Evolutionary conservation across 2,329 filamentous ascomycete genomes (phyloP), one percentile per base, ranked within the genome.

Genomic region (Knoxdaviesia proteae): DNA sequence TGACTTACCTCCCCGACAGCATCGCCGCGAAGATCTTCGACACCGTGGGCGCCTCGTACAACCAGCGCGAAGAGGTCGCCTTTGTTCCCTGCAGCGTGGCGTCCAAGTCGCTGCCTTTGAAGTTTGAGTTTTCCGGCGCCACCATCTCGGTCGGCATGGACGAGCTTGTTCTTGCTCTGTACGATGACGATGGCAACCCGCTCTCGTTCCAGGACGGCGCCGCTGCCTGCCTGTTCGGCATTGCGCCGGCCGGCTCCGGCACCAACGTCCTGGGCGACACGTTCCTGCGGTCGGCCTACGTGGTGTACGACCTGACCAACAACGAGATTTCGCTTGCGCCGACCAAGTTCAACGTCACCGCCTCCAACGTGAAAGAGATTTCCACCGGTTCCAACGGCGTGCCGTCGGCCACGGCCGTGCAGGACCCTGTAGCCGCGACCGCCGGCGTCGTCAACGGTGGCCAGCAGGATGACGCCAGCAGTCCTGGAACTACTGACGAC

Each of bases 301-400:
- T 83, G 9, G 80, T 86, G 7, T 84, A 81, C 54, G 79, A 84
- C 54, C 62, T 84, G 29, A 71, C 65, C 32, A 82, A 80, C 55
- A 75, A 83, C 54, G 65, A 80, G 57, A 75, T 84, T 49, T 77
- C 74, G 2, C 58, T 84, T 33, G 80, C 78, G 1, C 73, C 79
- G 55, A 77, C 77, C 11, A 69, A 65, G 41, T 77, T 74, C 56
- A 72, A 80, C 52, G 61, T 66, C 4, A 53, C 50, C 0, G 40
- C 42, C 5, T 40, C 61, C 5, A 64, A 63, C 40, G 57, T 80
- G 10, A 49, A 64, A 34, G 72, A 78, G 58, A 77, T 80, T 44
- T 58, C 58, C 29, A 59, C 57, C 7, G 70, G 69, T 6, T 56
- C 56, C 8, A 51, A 56, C 11, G 51, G 63, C 0, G 65, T 79